These are phyloP conservation scores for Bryum argenteum DNA, from an alignment of 225 moss, liverwort and hornwort genomes.

Conservation along the genomic window DNA sequence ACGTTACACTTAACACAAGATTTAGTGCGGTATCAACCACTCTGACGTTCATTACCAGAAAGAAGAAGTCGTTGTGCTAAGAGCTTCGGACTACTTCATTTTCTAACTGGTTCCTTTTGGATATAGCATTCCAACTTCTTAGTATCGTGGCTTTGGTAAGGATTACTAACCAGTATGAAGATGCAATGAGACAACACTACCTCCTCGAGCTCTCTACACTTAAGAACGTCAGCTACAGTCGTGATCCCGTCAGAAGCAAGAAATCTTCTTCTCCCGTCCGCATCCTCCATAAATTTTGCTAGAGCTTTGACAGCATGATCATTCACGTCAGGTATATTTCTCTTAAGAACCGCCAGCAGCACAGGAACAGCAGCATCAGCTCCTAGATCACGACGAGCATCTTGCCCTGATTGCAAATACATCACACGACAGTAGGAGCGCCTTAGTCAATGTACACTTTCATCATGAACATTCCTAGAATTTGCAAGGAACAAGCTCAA, in stretches of 20 bases:
- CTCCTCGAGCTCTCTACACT: background rate
- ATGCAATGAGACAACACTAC: constrained; percentile 11
- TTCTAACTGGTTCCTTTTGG: no score
- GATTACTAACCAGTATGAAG: constrained; percentile 43
- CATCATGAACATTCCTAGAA: background rate
- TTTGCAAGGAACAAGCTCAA: background rate
- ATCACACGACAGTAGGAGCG: constrained; percentile 12
- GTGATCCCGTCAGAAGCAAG: constrained; percentile 23
- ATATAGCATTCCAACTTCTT: no score
- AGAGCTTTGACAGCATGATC: constrained; percentile 45
- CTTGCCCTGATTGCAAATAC: constrained; percentile 27
- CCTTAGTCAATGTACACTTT: background rate
- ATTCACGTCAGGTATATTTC: constrained; percentile 12
- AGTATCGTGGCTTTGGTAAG: background rate
- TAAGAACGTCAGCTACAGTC: constrained; percentile 28
- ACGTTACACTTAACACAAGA: no score
- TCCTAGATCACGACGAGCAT: constrained; percentile 24
- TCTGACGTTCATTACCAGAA: no score
- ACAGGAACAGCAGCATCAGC: constrained; percentile 12
- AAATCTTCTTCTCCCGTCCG: constrained; percentile 19
- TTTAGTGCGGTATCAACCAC: no score
- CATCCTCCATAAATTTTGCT: constrained; percentile 37
- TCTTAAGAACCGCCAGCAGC: constrained; percentile 28
- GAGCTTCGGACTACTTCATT: no score
- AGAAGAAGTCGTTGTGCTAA: no score